These are phyloP conservation scores for Selaginella tamariscina DNA, from an alignment of 75 land plant genomes.

Conservation along the genomic window DNA sequence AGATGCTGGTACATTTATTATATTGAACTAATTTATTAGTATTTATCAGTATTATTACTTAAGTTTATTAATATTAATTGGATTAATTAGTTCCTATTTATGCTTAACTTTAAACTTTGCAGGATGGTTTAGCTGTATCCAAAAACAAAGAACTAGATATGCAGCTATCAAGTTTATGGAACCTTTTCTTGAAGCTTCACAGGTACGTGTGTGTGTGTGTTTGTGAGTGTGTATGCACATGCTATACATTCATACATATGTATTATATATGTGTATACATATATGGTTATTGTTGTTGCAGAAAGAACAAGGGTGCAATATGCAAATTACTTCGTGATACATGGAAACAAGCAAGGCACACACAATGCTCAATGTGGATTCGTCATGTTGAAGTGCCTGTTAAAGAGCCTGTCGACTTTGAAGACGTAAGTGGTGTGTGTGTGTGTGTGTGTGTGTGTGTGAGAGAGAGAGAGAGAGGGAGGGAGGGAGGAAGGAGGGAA, in stretches of 20 bases:
- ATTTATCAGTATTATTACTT: no score
- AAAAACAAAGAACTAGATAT: not conserved
- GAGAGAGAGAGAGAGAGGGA: no score
- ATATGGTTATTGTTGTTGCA: constrained; percentile 20
- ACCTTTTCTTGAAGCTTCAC: constrained; percentile 49
- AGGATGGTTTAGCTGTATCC: not conserved
- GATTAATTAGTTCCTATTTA: no score
- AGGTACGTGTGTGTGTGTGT: constrained; percentile 29
- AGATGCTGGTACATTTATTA: not conserved
- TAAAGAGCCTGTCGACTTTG: not conserved
- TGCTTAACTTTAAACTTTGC: not conserved
- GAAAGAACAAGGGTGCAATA: constrained; percentile 38
- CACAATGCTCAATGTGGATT: constrained; percentile 87
- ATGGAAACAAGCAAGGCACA: constrained; percentile 56
- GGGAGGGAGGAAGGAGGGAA: no score
- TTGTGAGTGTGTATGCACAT: not conserved
- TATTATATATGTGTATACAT: not conserved
- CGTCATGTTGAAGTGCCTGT: not conserved
- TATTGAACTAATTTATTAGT: not conserved
- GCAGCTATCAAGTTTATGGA: constrained; percentile 42
- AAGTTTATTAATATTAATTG: no score
- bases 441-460: no score
- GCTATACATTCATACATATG: not conserved
- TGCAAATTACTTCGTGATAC: constrained; percentile 36
- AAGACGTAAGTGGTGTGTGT: not conserved